Base-by-base conservation (phyloP, 345 rosid species). In the Pistacia integerrima region DNA sequence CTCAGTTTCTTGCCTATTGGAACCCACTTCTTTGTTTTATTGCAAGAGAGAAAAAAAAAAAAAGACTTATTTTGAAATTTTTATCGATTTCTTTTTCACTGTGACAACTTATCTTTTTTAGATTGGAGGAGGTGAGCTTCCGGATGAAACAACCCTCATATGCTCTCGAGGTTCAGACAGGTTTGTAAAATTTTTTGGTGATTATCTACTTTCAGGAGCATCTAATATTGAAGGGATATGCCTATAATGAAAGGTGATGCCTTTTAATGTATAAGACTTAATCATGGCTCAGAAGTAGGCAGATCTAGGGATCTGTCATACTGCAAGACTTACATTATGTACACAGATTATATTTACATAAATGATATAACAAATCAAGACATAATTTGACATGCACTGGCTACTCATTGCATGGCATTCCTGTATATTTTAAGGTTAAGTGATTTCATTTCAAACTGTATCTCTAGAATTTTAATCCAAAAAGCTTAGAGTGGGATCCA, bases 91-190 rank as follows among this genome's bases (percentile, higher is more conserved):
- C 70, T 63, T 46, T 70, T 33, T 70, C 73, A 73, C 58, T 80
- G 69, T 85, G 61, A 67, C 70, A 73, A 78, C 74, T 77, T 75
- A 30, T 36, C 77, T 79, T 86, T 76, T 80, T 78, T 87, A 96
- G 98, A 82, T 93, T 72, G 97, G 98, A 76, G 97, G 94, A 48
- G 98, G 99, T 66, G 91, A 93, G 77, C 77, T 81, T 77, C 97
- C 97, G 46, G 97, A 96, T 80, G 97, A 96, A 80, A 93, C 99
- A 60, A 91, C 85, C 44, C 90, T 93, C 22, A 54, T 88, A 11
- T 96, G 99, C 78, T 87, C 87, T 68, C 97, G 97, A 82, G 98
- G 97, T 83, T 89, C 99, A 70, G 98, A 96, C 88, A 96, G 97
- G 99, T 96, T 77, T 76, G 90, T 58, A 64, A 74, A 57, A 2